Conservation (phyloP, 768 basidiomycete genomes). For the Cyathus striatus region DNA sequence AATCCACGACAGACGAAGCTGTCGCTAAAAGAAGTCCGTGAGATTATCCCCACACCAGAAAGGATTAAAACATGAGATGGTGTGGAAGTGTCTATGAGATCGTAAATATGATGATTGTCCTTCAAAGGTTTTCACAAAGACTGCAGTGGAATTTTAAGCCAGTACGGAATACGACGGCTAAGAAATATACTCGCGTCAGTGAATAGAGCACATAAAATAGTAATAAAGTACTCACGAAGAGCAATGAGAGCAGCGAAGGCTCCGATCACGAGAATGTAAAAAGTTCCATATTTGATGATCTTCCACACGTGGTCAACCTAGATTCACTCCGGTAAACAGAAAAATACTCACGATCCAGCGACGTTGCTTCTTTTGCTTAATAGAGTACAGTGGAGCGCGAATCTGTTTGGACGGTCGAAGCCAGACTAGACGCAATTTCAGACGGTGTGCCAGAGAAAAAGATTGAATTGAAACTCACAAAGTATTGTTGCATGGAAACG, state of each 20-base stretch:
- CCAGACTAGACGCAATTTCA: slow-evolving; percentile 64
- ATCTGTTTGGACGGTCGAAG: slow-evolving; percentile 92
- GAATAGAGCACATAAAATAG: too few species aligned
- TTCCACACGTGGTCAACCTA: slow-evolving; percentile 18
- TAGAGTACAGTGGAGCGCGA: slow-evolving; percentile 83
- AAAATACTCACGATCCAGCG: slow-evolving; percentile 72
- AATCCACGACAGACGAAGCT: slow-evolving; percentile 25
- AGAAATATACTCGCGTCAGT: slow-evolving; percentile 4
- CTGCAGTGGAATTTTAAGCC: slow-evolving; percentile 58
- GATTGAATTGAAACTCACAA: slow-evolving; percentile 50
- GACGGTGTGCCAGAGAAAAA: slow-evolving; percentile 12
- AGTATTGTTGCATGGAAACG: slow-evolving; percentile 86
- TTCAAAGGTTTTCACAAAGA: slow-evolving; percentile 63
- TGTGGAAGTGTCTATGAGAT: slow-evolving; percentile 24
- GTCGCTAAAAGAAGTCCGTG: slow-evolving; percentile 28
- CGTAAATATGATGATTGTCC: slow-evolving; percentile 32
- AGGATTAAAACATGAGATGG: slow-evolving; percentile 20
- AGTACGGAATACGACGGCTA: slow-evolving; percentile 60
- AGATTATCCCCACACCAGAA: slow-evolving; percentile 25
- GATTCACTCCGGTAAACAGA: not conserved
- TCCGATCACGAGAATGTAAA: slow-evolving; percentile 67
- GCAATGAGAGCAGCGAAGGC: slow-evolving; percentile 74
- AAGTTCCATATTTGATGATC: slow-evolving; percentile 79
- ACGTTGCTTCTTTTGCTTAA: slow-evolving; percentile 86
- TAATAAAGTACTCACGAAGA: slow-evolving; percentile 51